Conservation (phyloP, 2,329 filamentous ascomycete species). For the Fusarium scirpi region DNA sequence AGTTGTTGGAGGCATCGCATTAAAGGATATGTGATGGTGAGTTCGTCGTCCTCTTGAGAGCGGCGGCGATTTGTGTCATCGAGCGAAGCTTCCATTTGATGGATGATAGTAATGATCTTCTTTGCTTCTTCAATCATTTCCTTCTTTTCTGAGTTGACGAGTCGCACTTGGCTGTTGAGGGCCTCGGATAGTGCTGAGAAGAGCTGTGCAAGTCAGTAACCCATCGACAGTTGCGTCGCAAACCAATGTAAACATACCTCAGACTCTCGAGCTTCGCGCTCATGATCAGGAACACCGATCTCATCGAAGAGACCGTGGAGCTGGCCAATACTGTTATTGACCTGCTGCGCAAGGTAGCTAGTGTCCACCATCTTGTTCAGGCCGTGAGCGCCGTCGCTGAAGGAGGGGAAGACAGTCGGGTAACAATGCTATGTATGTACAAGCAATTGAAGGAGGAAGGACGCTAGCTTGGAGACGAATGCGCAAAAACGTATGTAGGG, state of each 20-base stretch:
- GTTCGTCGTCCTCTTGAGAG: constrained; percentile 74
- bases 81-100: constrained; percentile 92
- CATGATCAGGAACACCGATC: constrained; percentile 94
- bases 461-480: constrained; percentile 20
- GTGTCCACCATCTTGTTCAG: constrained; percentile 76
- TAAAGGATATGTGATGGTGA: constrained; percentile 86
- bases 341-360: constrained; percentile 92
- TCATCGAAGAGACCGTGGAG: constrained; percentile 96
- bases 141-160: constrained; percentile 89
- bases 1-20: constrained; percentile 81
- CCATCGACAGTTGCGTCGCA: background rate
- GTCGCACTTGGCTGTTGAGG: constrained; percentile 87
- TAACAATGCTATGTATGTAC: constrained; percentile 29
- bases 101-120: constrained; percentile 84
- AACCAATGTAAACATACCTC: constrained; percentile 71
- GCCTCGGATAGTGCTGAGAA: constrained; percentile 93
- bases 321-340: constrained; percentile 92
- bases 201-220: constrained; percentile 66
- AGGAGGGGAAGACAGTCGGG: constrained; percentile 30
- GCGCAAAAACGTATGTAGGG: constrained; percentile 18
- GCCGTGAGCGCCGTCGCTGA: constrained; percentile 16
- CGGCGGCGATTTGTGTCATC: constrained; percentile 77
- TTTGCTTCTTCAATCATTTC: constrained; percentile 91
- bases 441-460: constrained; percentile 17
- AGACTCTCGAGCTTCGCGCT: constrained; percentile 88